These are phyloP conservation scores for Ophiostoma perfectum DNA, from an alignment of 2,329 filamentous ascomycete species.

Conservation along the genomic window DNA sequence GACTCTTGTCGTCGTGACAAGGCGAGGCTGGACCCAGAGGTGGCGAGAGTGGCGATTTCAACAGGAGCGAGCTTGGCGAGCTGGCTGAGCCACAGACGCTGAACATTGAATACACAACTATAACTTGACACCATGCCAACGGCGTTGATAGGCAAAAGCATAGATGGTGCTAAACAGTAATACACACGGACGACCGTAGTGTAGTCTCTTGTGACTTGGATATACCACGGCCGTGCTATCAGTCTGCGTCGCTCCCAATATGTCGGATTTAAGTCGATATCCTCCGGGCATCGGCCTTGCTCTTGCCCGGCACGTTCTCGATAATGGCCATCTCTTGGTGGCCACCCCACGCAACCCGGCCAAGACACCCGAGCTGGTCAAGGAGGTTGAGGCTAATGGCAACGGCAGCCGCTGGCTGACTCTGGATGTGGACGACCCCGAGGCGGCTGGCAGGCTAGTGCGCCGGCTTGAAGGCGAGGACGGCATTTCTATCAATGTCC, in stretches of 20 bases:
- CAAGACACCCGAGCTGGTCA: neutral
- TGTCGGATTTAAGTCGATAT: neutral
- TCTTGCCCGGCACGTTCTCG: neutral
- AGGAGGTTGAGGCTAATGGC: neutral
- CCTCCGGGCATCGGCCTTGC: neutral
- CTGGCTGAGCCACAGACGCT: slow-evolving; percentile 25
- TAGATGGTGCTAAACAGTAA: too few relatives aligned
- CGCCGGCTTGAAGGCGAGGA: neutral
- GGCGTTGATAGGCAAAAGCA: too few relatives aligned
- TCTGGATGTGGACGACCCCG: neutral
- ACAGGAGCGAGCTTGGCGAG: slow-evolving; percentile 29
- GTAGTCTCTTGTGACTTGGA: too few relatives aligned
- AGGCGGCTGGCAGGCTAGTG: neutral
- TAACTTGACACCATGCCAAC: too few relatives aligned
- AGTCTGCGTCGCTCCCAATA: too few relatives aligned
- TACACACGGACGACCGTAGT: too few relatives aligned
- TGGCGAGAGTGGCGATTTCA: slow-evolving; percentile 11
- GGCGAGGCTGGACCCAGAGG: neutral
- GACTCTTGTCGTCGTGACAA: neutral
- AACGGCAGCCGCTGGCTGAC: neutral
- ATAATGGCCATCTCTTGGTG: neutral
- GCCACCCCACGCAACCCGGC: neutral
- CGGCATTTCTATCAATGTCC: neutral
- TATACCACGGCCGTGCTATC: too few relatives aligned
- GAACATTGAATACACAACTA: too few relatives aligned